Percentiles rank a stretch among this genome's conserved stretches.
These are phyloP conservation scores for Ceratocystis huliohia DNA, from an alignment of 2,329 filamentous ascomycete genomes.

Conservation along the genomic window DNA sequence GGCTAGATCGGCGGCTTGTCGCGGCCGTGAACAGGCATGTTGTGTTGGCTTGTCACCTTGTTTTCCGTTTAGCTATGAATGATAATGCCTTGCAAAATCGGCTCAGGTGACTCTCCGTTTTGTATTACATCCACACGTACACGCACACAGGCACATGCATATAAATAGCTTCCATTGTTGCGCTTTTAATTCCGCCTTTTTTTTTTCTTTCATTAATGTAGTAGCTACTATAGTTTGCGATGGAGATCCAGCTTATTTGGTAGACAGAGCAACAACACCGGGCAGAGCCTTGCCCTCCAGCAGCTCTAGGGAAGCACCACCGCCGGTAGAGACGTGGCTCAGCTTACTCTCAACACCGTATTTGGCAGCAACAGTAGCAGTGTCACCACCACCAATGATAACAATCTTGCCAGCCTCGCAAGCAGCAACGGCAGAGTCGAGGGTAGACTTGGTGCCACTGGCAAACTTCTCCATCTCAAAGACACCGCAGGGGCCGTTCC, in stretches of 20 bases:
- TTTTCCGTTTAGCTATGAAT: not conserved
- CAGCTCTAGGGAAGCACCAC: constrained; percentile 87
- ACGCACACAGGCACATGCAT: no score
- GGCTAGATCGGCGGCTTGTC: not conserved
- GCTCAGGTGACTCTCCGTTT: not conserved
- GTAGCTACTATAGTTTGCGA: not conserved
- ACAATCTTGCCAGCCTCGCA: constrained; percentile 81
- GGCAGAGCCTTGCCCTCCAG: constrained; percentile 97
- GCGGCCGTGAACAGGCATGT: not conserved
- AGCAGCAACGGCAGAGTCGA: constrained; percentile 76
- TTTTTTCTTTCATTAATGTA: constrained; percentile 8
- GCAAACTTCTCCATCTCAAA: constrained; percentile 97
- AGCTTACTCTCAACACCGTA: constrained; percentile 93
- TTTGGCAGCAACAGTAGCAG: constrained; percentile 93
- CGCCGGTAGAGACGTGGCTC: constrained; percentile 94
- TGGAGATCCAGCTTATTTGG: constrained; percentile 39
- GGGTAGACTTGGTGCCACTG: constrained; percentile 77
- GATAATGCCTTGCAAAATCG: not conserved
- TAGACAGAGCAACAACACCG: constrained; percentile 82
- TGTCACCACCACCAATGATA: constrained; percentile 97
- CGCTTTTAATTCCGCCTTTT: not conserved
- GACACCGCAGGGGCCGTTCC: constrained; percentile 95
- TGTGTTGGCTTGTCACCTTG: not conserved
- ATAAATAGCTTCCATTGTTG: not conserved
- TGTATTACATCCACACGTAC: no score